phyloP scores from a whole-genome alignment of 768 basidiomycete species.

The Mycena latifolia region DNA sequence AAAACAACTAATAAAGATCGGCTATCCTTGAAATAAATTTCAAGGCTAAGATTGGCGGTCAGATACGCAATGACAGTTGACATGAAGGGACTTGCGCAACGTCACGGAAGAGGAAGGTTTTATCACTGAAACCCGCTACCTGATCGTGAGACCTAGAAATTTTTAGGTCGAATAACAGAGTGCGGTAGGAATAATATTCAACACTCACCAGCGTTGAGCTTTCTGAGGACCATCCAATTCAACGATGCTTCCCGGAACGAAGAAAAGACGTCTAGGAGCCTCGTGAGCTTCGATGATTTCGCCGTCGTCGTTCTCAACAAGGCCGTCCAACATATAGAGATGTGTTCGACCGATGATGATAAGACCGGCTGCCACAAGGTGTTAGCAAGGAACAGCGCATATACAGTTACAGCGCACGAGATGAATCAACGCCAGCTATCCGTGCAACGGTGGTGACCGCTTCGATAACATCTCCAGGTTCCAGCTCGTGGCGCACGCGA shows the following conservation, averaged over 20 bases:
- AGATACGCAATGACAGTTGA: constrained; percentile 6
- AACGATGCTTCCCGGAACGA: constrained; percentile 86
- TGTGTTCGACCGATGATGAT: constrained; percentile 89
- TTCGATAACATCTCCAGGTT: constrained; percentile 92
- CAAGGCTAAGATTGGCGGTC: constrained; percentile 63
- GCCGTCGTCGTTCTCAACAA: constrained; percentile 88
- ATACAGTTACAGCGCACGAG: constrained; percentile 64
- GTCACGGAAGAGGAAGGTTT: constrained; percentile 91
- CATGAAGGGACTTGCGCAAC: constrained; percentile 75
- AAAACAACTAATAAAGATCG: constrained; percentile 90
- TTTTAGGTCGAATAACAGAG: constrained; percentile 12
- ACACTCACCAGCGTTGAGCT: constrained; percentile 83
- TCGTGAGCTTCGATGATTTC: constrained; percentile 91
- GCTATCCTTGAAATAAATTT: constrained; percentile 94
- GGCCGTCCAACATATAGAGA: constrained; percentile 91
- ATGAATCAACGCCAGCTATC: constrained; percentile 92
- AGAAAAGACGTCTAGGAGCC: constrained; percentile 84
- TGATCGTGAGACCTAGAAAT: constrained; percentile 80
- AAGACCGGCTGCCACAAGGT: constrained; percentile 73
- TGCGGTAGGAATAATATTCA: background rate
- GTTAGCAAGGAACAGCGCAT: constrained; percentile 1
- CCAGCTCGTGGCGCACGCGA: constrained; percentile 86
- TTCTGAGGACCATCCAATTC: constrained; percentile 85
- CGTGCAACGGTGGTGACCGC: constrained; percentile 89
- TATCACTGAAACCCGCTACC: constrained; percentile 81